Conservation (phyloP, 2,329 filamentous ascomycete genomes). For the Colletotrichum orbiculare region DNA sequence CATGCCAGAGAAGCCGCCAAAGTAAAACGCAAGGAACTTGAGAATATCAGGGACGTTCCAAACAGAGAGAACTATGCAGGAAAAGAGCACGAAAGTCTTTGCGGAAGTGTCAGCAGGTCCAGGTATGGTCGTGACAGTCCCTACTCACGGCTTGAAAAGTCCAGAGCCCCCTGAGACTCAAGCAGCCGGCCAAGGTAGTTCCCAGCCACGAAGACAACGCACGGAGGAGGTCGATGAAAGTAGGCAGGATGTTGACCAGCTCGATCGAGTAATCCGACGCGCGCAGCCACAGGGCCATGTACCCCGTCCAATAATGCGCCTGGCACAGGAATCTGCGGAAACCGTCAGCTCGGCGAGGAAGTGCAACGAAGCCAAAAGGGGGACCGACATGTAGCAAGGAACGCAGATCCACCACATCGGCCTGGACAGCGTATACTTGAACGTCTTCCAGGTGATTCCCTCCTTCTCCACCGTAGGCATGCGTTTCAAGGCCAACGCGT, state of each 20-base stretch:
- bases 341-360: fast-evolving
- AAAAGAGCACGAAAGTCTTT: slow-evolving; percentile 41
- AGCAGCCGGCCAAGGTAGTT: slow-evolving; percentile 42
- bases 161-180: slow-evolving; percentile 44
- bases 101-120: background rate
- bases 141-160: slow-evolving; percentile 40
- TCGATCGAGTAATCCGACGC: slow-evolving; percentile 33
- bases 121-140: background rate
- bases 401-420: slow-evolving; percentile 41
- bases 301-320: slow-evolving; percentile 40
- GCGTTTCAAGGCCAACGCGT: slow-evolving; percentile 40
- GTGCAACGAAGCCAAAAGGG: fast-evolving
- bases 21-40: slow-evolving; percentile 47
- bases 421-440: slow-evolving; percentile 39
- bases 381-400: slow-evolving; percentile 37
- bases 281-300: slow-evolving; percentile 39
- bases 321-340: slow-evolving; percentile 38
- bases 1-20: slow-evolving; percentile 45
- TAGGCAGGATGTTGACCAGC: slow-evolving; percentile 37
- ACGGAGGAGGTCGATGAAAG: slow-evolving; percentile 42
- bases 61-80: slow-evolving; percentile 42
- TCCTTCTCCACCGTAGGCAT: slow-evolving; percentile 41
- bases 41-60: slow-evolving; percentile 45
- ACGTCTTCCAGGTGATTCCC: slow-evolving; percentile 40
- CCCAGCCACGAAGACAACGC: slow-evolving; percentile 44